A percentile compares a stretch with the other conserved stretches of the same genome.
These are phyloP conservation scores for Xerocomellus amylosporus DNA, from an alignment of 768 basidiomycete genomes.

Conservation along the genomic window DNA sequence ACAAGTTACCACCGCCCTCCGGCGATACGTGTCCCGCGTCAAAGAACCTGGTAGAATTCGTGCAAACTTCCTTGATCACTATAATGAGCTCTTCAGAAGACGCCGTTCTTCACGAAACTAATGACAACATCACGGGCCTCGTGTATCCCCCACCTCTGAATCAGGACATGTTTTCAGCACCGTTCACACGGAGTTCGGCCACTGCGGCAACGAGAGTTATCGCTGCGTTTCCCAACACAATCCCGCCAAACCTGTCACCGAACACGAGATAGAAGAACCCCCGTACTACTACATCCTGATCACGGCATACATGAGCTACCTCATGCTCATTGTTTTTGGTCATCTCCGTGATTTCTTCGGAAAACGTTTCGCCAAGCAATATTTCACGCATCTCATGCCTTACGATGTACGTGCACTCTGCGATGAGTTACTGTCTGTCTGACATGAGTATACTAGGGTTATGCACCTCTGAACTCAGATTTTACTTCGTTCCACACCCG, in stretches of 20 bases:
- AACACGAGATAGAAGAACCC: conserved; percentile 74
- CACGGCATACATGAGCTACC: conserved; percentile 90
- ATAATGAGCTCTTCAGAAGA: too few relatives aligned
- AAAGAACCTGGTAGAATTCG: too few relatives aligned
- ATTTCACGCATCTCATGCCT: conserved; percentile 81
- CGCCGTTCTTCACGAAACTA: too few relatives aligned
- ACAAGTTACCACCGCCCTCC: too few relatives aligned
- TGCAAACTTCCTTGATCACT: too few relatives aligned
- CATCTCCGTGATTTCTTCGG: conserved; percentile 93
- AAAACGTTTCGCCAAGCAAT: conserved; percentile 66
- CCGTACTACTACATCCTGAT: conserved; percentile 92
- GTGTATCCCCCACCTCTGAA: too few relatives aligned
- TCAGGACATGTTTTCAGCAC: too few relatives aligned
- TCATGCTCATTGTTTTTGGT: conserved; percentile 87
- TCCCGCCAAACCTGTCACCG: conserved; percentile 41
- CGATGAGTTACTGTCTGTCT: conserved; percentile 5
- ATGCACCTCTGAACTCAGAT: conserved; percentile 94
- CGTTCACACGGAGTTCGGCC: too few relatives aligned
- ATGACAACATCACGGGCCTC: too few relatives aligned
- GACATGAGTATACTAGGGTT: conserved; percentile 58
- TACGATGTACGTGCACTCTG: conserved; percentile 60
- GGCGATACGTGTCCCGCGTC: too few relatives aligned
- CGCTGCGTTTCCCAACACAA: conserved; percentile 66
- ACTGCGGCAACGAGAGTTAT: conserved; percentile 75
- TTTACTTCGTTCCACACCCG: conserved; percentile 99